Percentiles rank a stretch among this genome's conserved stretches.
Conservation (phyloP, 805 yeast species). For the Ogataea minuta region DNA sequence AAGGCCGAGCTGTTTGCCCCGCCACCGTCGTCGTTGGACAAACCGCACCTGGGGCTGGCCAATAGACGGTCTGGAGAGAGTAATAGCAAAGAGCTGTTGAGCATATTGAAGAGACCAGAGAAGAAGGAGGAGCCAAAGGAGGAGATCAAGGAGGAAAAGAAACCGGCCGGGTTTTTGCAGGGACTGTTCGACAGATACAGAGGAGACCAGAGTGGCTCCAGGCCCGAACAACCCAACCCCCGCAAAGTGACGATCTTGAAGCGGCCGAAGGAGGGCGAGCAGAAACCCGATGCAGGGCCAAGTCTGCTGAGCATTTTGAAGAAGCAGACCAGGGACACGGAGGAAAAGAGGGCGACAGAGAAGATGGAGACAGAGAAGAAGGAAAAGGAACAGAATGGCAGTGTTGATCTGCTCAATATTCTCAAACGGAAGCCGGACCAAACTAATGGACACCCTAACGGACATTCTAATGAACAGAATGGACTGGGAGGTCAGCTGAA, state of each 20-base stretch:
- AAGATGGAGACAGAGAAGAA: conserved; percentile 1
- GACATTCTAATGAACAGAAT: background rate
- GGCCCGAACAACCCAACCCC: background rate
- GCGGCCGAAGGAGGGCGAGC: conserved; percentile 6
- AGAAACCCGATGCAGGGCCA: conserved; percentile 7
- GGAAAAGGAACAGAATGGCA: background rate
- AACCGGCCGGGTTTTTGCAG: conserved; percentile 18
- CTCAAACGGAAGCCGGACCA: conserved; percentile 5
- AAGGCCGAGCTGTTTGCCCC: conserved; percentile 26
- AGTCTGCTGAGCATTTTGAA: conserved; percentile 17
- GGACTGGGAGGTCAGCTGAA: background rate
- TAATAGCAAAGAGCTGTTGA: conserved; percentile 33
- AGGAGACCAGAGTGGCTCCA: conserved; percentile 2
- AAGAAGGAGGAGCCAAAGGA: conserved; percentile 2
- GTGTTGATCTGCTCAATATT: conserved; percentile 13
- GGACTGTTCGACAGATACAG: conserved; percentile 21
- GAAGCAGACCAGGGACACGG: conserved; percentile 14
- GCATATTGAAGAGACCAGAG: conserved; percentile 23
- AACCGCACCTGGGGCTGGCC: conserved; percentile 30
- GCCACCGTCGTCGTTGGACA: conserved; percentile 32
- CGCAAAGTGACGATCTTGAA: conserved; percentile 9
- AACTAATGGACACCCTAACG: conserved; percentile 1
- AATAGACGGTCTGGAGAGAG: conserved; percentile 32
- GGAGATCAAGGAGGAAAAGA: conserved; percentile 1
- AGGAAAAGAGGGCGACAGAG: background rate